Evolutionary conservation across 768 basidiomycete species (phyloP).

Genomic region (Panus rudis): DNA sequence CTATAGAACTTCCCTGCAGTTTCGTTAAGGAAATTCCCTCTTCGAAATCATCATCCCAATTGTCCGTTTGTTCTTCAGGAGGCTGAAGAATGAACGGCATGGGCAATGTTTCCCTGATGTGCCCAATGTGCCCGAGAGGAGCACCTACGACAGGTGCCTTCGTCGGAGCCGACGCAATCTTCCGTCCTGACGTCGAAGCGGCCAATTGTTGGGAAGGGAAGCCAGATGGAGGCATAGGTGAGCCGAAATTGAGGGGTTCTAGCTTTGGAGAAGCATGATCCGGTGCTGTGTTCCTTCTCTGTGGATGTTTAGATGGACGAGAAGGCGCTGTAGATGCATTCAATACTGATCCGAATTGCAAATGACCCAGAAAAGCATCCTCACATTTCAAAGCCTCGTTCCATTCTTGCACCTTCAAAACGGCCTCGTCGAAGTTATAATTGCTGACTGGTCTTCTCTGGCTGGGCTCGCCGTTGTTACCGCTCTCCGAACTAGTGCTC

Average conservation of each 20-base stretch:
- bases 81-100: slow-evolving; percentile 59
- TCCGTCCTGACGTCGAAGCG: slow-evolving; percentile 8
- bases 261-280: background rate
- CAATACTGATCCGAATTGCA: slow-evolving; percentile 2
- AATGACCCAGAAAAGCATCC: slow-evolving; percentile 12
- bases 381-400: slow-evolving; percentile 93
- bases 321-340: slow-evolving; percentile 50
- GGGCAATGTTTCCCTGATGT: slow-evolving; percentile 36
- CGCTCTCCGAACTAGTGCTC: too few species aligned
- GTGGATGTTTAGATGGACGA: slow-evolving; percentile 62
- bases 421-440: slow-evolving; percentile 90
- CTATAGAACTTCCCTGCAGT: slow-evolving; percentile 46
- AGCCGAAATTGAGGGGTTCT: slow-evolving; percentile 13
- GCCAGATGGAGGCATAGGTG: slow-evolving; percentile 12
- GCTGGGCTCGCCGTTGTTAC: slow-evolving; percentile 26
- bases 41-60: slow-evolving; percentile 99
- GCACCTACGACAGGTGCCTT: slow-evolving; percentile 14
- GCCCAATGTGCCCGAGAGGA: slow-evolving; percentile 13
- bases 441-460: slow-evolving; percentile 55
- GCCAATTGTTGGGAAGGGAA: slow-evolving; percentile 9
- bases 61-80: slow-evolving; percentile 85
- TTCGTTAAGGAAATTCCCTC: slow-evolving; percentile 87
- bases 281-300: slow-evolving; percentile 28
- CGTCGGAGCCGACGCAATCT: slow-evolving; percentile 10
- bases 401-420: slow-evolving; percentile 96